Base-by-base conservation (phyloP, 306 rosid species). In the Begonia peltatifolia region DNA sequence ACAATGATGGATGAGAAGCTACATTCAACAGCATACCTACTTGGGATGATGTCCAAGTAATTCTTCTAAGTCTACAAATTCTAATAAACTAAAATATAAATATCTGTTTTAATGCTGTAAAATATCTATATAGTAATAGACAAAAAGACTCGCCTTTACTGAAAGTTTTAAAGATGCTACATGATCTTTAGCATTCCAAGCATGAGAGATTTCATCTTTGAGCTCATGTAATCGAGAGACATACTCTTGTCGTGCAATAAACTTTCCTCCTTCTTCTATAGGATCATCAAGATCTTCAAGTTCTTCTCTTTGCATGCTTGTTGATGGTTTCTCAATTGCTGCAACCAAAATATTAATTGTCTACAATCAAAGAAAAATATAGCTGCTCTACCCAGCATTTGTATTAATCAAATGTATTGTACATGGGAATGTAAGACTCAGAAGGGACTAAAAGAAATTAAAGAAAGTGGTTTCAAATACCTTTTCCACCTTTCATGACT, bases 121-220 rank as follows among this genome's bases (percentile, higher is more conserved):
- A 30, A 30, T 7, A 30, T 30, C 1, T 30, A 30, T 44, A n/a
- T 7, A 44, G 14, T 10, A 44, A 44, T n/a, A 44, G 14, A n/a
- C 6, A n/a, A 44, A 38, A 61, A 69, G 42, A 62, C 16, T 68
- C 61, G 85, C 97, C 86, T 90, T 80, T 72, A 85, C 67, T 50
- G 95, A 74, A 61, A 83, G 66, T 72, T 76, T 90, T 58, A 90
- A 59, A 53, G 86, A 65, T 65, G 87, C 76, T 22, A 90, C 83
- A 56, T 95, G 94, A 63, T 90, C 92, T 46, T 73, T 79, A 50
- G 80, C 76, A 60, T 70, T 67, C 97, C 97, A 90, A 54, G 94
- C 74, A 62, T 63, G 94, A 53, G 52, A 58, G 48, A 90, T 78
- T 68, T 90, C 95, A 69, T 81, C 92, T 69, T 83, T 85, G 72